phyloP scores from a whole-genome alignment of 1,284 basidiomycete genomes.

The Phellinidium pouzarii region DNA sequence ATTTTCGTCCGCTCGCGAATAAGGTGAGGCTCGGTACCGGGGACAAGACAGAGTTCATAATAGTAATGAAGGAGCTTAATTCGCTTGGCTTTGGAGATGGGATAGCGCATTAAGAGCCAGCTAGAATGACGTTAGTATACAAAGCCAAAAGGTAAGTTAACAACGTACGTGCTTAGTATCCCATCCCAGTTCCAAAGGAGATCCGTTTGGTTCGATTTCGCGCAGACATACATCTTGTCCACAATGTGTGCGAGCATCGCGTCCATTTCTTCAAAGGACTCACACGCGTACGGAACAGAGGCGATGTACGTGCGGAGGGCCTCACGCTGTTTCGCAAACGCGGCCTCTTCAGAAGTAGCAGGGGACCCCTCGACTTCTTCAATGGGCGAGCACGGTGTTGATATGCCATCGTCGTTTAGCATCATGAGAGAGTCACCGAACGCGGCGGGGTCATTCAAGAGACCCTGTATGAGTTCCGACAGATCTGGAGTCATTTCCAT shows the following conservation, averaged over 20 bases:
- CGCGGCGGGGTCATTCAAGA: neutral
- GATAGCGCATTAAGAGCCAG: slow-evolving; percentile 81
- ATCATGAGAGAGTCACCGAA: neutral
- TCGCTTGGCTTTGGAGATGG: slow-evolving; percentile 64
- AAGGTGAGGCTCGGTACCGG: slow-evolving; percentile 68
- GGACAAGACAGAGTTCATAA: slow-evolving; percentile 71
- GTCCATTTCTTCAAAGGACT: slow-evolving; percentile 74
- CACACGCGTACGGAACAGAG: slow-evolving; percentile 73
- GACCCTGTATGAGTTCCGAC: neutral
- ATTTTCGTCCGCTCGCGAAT: slow-evolving; percentile 69
- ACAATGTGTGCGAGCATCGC: slow-evolving; percentile 67
- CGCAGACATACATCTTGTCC: slow-evolving; percentile 64
- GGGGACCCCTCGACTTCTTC: slow-evolving; percentile 28
- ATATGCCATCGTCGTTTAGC: slow-evolving; percentile 32
- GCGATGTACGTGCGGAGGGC: slow-evolving; percentile 57
- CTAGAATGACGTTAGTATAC: slow-evolving; percentile 32
- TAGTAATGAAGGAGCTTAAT: slow-evolving; percentile 77
- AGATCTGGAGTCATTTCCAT: neutral
- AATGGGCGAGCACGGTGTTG: slow-evolving; percentile 37
- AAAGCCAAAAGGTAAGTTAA: slow-evolving; percentile 12
- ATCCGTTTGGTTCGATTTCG: slow-evolving; percentile 72
- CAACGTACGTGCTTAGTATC: slow-evolving; percentile 60
- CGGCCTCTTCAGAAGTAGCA: slow-evolving; percentile 29
- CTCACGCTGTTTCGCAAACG: slow-evolving; percentile 47
- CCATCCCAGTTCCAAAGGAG: slow-evolving; percentile 66